Conservation (phyloP, 768 basidiomycete species). For the Kwoniella europaea region DNA sequence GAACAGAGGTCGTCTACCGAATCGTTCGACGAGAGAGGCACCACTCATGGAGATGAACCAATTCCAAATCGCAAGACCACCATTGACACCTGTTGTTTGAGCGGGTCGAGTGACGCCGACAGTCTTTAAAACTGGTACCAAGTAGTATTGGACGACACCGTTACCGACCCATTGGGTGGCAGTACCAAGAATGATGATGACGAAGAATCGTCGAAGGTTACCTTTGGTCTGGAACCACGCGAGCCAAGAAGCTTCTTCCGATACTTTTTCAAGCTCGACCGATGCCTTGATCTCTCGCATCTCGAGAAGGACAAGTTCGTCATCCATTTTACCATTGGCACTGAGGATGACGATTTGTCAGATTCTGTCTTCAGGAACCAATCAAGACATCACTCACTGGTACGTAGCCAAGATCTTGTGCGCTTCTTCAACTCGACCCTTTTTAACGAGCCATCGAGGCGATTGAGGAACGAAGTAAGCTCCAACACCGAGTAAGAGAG, state of each 20-base stretch:
- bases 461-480: slow-evolving; percentile 34
- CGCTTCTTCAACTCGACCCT: slow-evolving; percentile 43
- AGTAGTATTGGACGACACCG: slow-evolving; percentile 46
- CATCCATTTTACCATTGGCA: slow-evolving; percentile 49
- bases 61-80: slow-evolving; percentile 43
- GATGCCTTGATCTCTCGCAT: slow-evolving; percentile 43
- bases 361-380: not conserved
- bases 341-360: not conserved
- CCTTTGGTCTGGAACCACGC: slow-evolving; percentile 34
- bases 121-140: slow-evolving; percentile 41
- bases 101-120: slow-evolving; percentile 43
- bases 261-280: slow-evolving; percentile 37
- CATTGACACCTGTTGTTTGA: slow-evolving; percentile 51
- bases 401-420: slow-evolving; percentile 49
- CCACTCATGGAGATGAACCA: slow-evolving; percentile 51
- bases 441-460: slow-evolving; percentile 49
- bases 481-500: slow-evolving; percentile 28
- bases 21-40: slow-evolving; percentile 28
- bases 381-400: slow-evolving; percentile 26
- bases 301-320: slow-evolving; percentile 47
- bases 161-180: slow-evolving; percentile 38
- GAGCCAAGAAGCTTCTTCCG: slow-evolving; percentile 18
- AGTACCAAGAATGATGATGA: slow-evolving; percentile 34
- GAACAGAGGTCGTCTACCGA: slow-evolving; percentile 61
- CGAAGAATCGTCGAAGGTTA: slow-evolving; percentile 36